Evolutionary conservation across 148 eudicot species (phyloP).

Genomic region (Fallopia convolvulus): DNA sequence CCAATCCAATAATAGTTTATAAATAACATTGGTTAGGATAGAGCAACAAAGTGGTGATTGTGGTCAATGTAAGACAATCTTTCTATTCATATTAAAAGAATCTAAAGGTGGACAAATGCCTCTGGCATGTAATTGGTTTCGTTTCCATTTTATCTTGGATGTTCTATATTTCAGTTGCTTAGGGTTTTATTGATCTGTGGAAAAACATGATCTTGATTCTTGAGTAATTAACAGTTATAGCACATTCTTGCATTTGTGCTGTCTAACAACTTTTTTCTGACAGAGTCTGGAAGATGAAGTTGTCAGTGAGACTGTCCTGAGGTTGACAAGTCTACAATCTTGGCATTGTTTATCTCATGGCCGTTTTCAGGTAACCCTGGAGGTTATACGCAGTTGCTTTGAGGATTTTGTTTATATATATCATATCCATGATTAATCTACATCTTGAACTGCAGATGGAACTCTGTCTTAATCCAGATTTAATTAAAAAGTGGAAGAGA

Average conservation of each 20-base stretch:
- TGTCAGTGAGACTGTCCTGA: slow-evolving; percentile 65
- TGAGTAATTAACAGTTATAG: neutral
- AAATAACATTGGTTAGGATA: neutral
- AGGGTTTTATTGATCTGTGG: neutral
- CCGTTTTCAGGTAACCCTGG: slow-evolving; percentile 68
- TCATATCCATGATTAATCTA: neutral
- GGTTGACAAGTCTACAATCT: slow-evolving; percentile 72
- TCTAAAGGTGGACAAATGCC: neutral
- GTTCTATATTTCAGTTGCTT: neutral
- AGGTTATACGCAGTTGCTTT: neutral
- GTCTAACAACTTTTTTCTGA: slow-evolving; percentile 3
- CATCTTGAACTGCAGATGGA: slow-evolving; percentile 50
- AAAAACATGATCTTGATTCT: neutral
- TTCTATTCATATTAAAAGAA: neutral
- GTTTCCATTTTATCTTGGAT: neutral
- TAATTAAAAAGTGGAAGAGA: slow-evolving; percentile 80
- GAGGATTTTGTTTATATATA: neutral
- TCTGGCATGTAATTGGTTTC: neutral
- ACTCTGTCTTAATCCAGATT: slow-evolving; percentile 61
- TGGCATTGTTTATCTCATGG: slow-evolving; percentile 97
- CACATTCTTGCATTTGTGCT: neutral
- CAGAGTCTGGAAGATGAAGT: slow-evolving; percentile 97
- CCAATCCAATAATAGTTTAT: neutral
- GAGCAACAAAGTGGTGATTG: neutral
- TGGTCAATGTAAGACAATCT: neutral